These are phyloP conservation scores for Botrytis tulipae DNA, from an alignment of 2,329 filamentous ascomycete species.

Conservation along the genomic window DNA sequence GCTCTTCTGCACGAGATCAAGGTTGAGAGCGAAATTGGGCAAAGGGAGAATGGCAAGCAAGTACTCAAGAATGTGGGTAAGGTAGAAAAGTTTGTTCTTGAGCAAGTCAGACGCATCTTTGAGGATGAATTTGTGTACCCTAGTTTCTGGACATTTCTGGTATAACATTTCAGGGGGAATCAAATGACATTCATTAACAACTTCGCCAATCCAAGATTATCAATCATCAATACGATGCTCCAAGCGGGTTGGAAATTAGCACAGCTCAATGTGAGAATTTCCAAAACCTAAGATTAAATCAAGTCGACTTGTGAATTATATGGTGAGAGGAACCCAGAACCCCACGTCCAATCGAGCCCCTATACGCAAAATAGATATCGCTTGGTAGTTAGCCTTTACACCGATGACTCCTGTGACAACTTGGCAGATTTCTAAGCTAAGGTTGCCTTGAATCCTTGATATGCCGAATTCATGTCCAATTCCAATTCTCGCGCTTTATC, in stretches of 20 bases:
- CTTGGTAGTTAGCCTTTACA: neutral
- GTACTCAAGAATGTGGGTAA: slow-evolving; percentile 98
- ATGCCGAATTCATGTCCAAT: slow-evolving; percentile 91
- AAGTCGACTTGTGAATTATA: neutral
- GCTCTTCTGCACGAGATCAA: slow-evolving; percentile 87
- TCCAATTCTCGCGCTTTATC: slow-evolving; percentile 86
- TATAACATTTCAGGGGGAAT: slow-evolving; percentile 48
- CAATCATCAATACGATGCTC: neutral
- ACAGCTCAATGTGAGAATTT: neutral
- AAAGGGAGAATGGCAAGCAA: slow-evolving; percentile 87
- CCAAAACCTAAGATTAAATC: too few species aligned
- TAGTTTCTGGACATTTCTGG: slow-evolving; percentile 96
- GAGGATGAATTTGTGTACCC: slow-evolving; percentile 99
- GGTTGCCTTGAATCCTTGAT: slow-evolving; percentile 78
- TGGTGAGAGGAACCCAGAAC: neutral
- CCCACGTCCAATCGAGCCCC: neutral
- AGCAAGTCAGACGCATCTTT: slow-evolving; percentile 94
- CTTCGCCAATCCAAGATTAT: neutral
- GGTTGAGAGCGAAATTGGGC: slow-evolving; percentile 96
- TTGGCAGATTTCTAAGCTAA: slow-evolving; percentile 24
- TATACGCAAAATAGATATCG: neutral
- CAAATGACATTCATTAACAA: neutral
- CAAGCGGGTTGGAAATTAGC: neutral
- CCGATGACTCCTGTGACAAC: neutral
- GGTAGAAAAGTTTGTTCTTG: slow-evolving; percentile 94